These are phyloP conservation scores for Dicorynia guianensis DNA, from an alignment of 306 rosid genomes.

Conservation along the genomic window DNA sequence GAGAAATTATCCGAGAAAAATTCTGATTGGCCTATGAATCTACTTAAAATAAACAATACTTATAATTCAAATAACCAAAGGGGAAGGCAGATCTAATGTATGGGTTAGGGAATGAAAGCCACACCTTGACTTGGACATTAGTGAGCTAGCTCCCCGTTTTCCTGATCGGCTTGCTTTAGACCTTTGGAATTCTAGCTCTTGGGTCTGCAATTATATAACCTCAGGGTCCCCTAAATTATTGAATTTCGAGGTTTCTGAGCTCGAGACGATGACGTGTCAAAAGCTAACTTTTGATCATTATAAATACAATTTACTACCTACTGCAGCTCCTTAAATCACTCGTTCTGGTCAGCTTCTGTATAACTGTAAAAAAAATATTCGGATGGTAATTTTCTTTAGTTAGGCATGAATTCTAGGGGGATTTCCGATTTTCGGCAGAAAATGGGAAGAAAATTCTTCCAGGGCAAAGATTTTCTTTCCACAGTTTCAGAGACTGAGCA, in stretches of 20 bases:
- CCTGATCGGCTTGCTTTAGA: neutral
- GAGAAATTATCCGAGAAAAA: neutral
- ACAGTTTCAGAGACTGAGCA: too few species aligned
- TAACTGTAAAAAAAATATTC: too few species aligned
- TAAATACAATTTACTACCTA: neutral
- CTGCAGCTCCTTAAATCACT: neutral
- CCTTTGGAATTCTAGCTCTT: slow-evolving; percentile 33
- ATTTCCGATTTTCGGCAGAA: too few species aligned
- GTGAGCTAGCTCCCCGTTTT: neutral
- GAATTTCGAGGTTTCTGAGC: neutral
- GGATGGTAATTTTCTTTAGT: too few species aligned
- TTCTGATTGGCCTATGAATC: too few species aligned
- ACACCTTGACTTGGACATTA: slow-evolving; percentile 53
- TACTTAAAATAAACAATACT: too few species aligned
- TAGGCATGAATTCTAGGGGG: too few species aligned
- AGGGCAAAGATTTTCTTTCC: too few species aligned
- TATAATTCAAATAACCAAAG: too few species aligned
- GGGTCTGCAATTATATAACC: slow-evolving; percentile 36
- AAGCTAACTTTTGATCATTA: neutral
- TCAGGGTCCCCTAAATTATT: neutral
- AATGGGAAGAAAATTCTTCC: too few species aligned
- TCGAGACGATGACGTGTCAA: neutral
- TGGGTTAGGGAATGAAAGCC: neutral
- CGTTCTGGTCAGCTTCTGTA: neutral
- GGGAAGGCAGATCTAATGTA: neutral